Evolutionary conservation across 352 stramenopile genomes (phyloP).

Genomic region (Globisporangium splendens): DNA sequence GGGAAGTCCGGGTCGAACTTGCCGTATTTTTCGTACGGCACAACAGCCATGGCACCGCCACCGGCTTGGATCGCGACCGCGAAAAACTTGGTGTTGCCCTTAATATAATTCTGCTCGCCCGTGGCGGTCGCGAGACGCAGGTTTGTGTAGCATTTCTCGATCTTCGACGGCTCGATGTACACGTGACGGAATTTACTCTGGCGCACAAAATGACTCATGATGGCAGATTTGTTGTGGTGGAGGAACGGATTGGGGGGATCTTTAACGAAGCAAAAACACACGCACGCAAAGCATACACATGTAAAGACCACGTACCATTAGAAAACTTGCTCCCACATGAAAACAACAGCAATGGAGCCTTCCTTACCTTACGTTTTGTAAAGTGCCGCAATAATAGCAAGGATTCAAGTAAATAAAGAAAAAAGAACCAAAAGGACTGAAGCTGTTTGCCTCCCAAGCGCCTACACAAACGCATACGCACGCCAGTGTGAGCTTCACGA

Average conservation of each 20-base stretch:
- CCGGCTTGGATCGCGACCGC: constrained; percentile 91
- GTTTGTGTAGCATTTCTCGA: constrained; percentile 90
- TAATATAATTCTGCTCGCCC: constrained; percentile 99
- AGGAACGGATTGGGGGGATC: no score
- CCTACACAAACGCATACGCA: not conserved
- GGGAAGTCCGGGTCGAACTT: constrained; percentile 94
- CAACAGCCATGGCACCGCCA: constrained; percentile 90
- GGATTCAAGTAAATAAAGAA: no score
- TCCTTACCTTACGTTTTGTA: not conserved
- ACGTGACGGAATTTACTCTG: constrained; percentile 98
- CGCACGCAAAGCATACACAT: no score
- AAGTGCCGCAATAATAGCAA: not conserved
- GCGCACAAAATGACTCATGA: constrained; percentile 94
- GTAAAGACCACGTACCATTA: not conserved
- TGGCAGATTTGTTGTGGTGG: constrained; percentile 8
- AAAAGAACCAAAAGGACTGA: no score
- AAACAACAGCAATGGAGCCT: not conserved
- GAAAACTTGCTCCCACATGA: not conserved
- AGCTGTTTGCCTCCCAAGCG: not conserved
- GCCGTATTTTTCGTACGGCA: constrained; percentile 93
- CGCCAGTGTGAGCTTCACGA: not conserved
- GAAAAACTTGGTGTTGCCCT: constrained; percentile 99
- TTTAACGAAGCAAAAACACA: no score
- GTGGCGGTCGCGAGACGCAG: constrained; percentile 95
- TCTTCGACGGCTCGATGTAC: constrained; percentile 95